Evolutionary conservation across 352 stramenopile genomes (phyloP), one percentile per base, ranked within the genome.

Genomic region (Phytophthora vignae): DNA sequence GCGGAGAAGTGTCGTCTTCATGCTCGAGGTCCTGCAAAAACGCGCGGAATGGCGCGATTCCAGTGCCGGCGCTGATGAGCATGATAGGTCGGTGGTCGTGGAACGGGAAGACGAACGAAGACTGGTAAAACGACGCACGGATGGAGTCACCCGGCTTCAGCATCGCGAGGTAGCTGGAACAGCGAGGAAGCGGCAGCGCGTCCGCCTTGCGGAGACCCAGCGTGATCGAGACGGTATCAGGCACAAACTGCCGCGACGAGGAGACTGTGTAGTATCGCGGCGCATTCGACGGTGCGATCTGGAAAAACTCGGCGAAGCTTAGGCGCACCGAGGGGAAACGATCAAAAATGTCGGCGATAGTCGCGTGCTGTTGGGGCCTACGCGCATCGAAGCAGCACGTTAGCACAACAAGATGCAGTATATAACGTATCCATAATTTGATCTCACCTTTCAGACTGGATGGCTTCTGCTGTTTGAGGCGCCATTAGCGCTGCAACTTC

Each of bases 261-360:
- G 90, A 94, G 12, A 96, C 79, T 7, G 88, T 95, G 79, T 96
- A 96, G 62, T 94, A 94, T 11, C 90, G 79, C 17, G 87, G 79
- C 0, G 82, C 73, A 64, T 94, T 94, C 27, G 69, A 57, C 14
- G 90, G 86, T 6, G 79, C 88, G 21, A 94, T 70, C 59, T 93
- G 83, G 60, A 91, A 85, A 67, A 95, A 92, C 38, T 78, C 81
- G 3, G 60, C 60, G 42, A 94, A 93, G 46, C 79, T 86, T 22
- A 95, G 58, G 4, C 67, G 77, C 50, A 95, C 31, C 3, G 90
- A 96, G 31, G 85, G 77, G 55, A 91, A 93, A 10, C 72, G 69
- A 44, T 91, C 85, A 5, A 95, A 81, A 48, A 96, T 62, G 57
- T 95, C 86, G 29, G 79, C 73, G 0, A 96, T 42, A 1, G 84